Evolutionary conservation across 2,329 filamentous ascomycete species (phyloP).

Genomic region (Pyrenochaeta sp.): DNA sequence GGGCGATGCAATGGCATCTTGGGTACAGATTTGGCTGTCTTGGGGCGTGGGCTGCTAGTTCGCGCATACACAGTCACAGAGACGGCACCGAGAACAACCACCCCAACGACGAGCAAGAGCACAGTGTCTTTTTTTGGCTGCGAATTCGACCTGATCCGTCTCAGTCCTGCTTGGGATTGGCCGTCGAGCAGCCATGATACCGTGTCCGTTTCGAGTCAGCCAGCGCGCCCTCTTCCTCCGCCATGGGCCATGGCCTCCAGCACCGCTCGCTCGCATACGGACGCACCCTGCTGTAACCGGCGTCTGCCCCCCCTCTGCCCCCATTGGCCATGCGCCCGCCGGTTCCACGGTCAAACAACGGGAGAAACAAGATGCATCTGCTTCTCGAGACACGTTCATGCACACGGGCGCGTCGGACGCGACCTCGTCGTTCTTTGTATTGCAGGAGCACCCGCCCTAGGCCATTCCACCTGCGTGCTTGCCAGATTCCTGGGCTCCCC

Average conservation of each 20-base stretch:
- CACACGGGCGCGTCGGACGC: conserved; percentile 1
- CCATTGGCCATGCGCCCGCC: conserved; percentile 7
- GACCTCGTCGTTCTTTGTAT: too few relatives aligned
- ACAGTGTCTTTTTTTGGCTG: neutral
- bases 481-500: too few relatives aligned
- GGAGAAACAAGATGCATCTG: conserved; percentile 16
- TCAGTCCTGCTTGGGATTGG: neutral
- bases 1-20: too few relatives aligned
- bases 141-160: neutral
- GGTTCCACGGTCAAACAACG: conserved; percentile 9
- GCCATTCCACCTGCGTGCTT: too few relatives aligned
- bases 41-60: too few relatives aligned
- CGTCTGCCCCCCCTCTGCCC: neutral
- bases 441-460: too few relatives aligned
- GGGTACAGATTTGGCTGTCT: too few relatives aligned
- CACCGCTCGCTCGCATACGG: conserved; percentile 3
- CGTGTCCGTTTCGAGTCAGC: conserved; percentile 16
- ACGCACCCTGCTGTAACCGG: conserved; percentile 14
- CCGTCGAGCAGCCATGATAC: conserved; percentile 9
- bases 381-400: conserved; percentile 12
- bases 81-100: too few relatives aligned
- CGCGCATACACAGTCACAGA: too few relatives aligned
- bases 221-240: conserved; percentile 3
- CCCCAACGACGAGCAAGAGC: neutral
- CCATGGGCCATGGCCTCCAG: too few relatives aligned